Percentiles rank a stretch among this genome's conserved stretches.
These are phyloP conservation scores for Lentinula novae-zelandiae DNA, from an alignment of 1,284 basidiomycete species.

Conservation along the genomic window DNA sequence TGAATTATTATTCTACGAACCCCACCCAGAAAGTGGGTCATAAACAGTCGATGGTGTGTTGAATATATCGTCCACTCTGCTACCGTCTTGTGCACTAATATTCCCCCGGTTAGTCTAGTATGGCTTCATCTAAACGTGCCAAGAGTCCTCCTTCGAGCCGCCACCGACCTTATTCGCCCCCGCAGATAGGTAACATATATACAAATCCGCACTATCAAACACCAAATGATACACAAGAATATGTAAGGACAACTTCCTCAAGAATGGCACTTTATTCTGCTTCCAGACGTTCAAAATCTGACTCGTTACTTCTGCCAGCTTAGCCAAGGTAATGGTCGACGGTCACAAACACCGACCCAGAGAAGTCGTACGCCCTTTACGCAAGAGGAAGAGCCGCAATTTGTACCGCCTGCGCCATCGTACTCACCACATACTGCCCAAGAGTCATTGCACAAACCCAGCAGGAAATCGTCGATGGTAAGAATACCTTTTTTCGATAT, in stretches of 20 bases:
- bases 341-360: conserved; percentile 3
- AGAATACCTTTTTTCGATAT: not conserved
- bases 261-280: not conserved
- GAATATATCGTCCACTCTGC: no score
- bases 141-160: conserved; percentile 4
- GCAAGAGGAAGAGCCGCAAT: not conserved
- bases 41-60: conserved; percentile 6
- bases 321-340: not conserved
- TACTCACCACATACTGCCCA: not conserved
- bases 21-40: not conserved
- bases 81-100: not conserved
- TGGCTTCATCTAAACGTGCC: conserved; percentile 1
- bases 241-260: not conserved
- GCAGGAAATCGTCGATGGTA: conserved; percentile 4
- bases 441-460: not conserved
- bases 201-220: conserved; percentile 6
- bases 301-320: not conserved
- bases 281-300: not conserved
- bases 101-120: not conserved
- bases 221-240: not conserved
- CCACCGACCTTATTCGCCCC: not conserved
- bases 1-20: not conserved
- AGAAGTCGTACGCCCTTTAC: not conserved
- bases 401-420: conserved; percentile 5
- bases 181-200: not conserved